Evolutionary conservation across 2,329 filamentous ascomycete genomes (phyloP), one percentile per base, ranked within the genome.

Genomic region (Ascochyta rabiei): DNA sequence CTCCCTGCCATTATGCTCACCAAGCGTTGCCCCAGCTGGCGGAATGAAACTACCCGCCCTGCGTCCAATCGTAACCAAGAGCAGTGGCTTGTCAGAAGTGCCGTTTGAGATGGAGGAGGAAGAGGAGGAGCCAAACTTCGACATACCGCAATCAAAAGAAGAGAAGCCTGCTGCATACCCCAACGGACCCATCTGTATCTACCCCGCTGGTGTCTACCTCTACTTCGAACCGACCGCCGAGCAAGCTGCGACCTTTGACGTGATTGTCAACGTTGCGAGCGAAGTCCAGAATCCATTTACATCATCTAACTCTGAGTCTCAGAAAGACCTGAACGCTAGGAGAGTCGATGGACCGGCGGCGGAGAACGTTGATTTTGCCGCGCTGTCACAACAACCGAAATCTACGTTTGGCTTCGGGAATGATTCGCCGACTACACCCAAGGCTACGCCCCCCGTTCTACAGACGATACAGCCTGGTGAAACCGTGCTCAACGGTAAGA

Each of bases 251-350:
- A 81, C 84, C 30, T 96, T 93, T 61, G 91, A 95, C 64, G 88
- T 93, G 2, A 86, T 96, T 16, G 86, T 95, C 69, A 96, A 96
- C 61, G 90, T 93, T 6, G 90, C 90, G 1, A 87, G 88, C 53
- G 90, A 96, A 74, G 90, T 95, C 2, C 81, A 82, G 53, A 93
- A 95, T 66, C 90, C 90, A 0, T 91, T 93, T 68, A 70, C 75
- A 13, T 65, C 70, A 8, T 54, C 68, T 4, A 57, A 59, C 6
- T 62, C 64, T 13, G 66, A 64, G 10, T 67, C 64, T 6, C 64
- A 70, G 43, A 72, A 75, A 48, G 70, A 74, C 19, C 63, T 75
- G n/a, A 69, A 75, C 39, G 71, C 71, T 21, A 57, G 73, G 48
- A 63, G 69, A 48, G 54, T 73, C 10, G 72, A 75, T 46, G 72